Conservation (phyloP, 1,284 basidiomycete species). For the Meripilus lineatus region DNA sequence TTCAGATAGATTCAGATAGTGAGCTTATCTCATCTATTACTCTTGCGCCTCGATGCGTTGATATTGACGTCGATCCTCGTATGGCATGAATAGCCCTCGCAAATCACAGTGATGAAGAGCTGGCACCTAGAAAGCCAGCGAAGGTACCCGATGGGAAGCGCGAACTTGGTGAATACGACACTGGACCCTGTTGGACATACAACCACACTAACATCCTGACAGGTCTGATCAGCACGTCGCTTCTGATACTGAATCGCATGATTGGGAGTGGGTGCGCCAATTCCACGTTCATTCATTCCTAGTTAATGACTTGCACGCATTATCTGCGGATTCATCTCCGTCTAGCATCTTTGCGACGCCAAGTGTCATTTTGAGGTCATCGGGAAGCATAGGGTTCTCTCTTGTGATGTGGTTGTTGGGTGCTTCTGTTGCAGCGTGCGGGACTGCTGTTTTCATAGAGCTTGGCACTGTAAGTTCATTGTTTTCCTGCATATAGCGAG, state of each 20-base stretch:
- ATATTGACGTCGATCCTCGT: no score
- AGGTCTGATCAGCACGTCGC: conserved; percentile 57
- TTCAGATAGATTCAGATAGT: no score
- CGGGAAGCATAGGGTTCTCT: conserved; percentile 60
- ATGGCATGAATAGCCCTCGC: no score
- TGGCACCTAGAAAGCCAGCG: no score
- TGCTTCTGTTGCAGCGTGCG: conserved; percentile 54
- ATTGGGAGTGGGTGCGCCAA: conserved; percentile 65
- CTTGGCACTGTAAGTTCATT: conserved; percentile 53
- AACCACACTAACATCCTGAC: background rate
- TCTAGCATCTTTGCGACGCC: conserved; percentile 72
- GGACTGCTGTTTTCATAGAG: conserved; percentile 70
- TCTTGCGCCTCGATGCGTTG: no score
- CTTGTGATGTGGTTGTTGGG: conserved; percentile 71
- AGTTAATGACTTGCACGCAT: no score
- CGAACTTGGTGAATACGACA: no score
- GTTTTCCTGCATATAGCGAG: background rate
- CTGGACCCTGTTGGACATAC: no score
- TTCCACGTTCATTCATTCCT: background rate
- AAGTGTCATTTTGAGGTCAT: conserved; percentile 58
- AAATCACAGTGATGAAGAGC: no score
- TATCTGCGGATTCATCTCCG: no score
- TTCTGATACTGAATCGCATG: conserved; percentile 72
- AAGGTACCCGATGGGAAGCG: no score
- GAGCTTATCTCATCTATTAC: no score